Evolutionary conservation across 2,329 filamentous ascomycete genomes (phyloP).

Genomic region (Cladosporium sp.): DNA sequence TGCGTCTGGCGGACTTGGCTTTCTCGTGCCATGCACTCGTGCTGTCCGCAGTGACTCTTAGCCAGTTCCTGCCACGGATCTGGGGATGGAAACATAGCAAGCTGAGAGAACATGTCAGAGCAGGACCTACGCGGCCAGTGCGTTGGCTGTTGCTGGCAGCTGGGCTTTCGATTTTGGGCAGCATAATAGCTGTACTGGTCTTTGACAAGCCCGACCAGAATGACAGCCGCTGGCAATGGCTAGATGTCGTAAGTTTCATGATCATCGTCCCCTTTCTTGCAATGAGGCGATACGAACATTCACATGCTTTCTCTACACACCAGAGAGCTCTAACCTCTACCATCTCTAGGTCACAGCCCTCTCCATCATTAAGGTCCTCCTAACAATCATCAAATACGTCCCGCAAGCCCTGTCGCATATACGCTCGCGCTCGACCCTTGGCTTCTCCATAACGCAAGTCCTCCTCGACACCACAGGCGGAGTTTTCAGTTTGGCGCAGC

Average conservation of each 20-base stretch:
- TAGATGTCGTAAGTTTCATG: background rate
- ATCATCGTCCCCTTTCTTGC: background rate
- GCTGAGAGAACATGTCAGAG: background rate
- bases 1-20: conserved; percentile 83
- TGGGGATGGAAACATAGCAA: conserved; percentile 66
- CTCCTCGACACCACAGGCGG: conserved; percentile 82
- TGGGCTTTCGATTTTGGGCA: background rate
- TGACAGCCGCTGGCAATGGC: background rate
- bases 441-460: conserved; percentile 72
- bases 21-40: conserved; percentile 82
- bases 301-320: background rate
- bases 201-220: background rate
- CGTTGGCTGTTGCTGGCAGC: background rate
- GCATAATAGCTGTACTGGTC: background rate
- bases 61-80: conserved; percentile 69
- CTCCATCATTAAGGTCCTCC: conserved; percentile 83
- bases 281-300: background rate
- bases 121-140: background rate
- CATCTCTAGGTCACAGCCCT: conserved; percentile 60
- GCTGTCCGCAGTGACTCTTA: conserved; percentile 70
- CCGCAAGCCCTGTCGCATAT: conserved; percentile 84
- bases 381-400: conserved; percentile 90
- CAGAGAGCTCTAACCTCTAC: background rate
- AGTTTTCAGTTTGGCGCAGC: conserved; percentile 75
- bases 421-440: conserved; percentile 77